A percentile compares a stretch with the other conserved stretches of the same genome.
Conservation (phyloP, 768 basidiomycete species). For the Nidularia pulvinata region DNA sequence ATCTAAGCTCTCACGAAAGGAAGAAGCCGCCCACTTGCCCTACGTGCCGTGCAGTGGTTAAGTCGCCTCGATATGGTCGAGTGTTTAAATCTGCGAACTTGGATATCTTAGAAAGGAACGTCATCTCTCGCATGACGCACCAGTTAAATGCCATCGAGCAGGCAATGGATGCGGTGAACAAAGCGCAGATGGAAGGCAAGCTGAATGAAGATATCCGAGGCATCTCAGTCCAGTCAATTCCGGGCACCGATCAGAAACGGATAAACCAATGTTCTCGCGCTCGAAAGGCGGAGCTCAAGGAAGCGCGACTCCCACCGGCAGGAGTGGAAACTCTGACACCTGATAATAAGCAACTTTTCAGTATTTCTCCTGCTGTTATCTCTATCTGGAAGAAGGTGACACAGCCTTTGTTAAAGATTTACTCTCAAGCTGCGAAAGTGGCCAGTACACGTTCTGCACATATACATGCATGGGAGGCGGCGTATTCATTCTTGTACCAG, state of each 20-base stretch:
- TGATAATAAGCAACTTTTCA: constrained; percentile 10
- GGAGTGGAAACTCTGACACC: constrained; percentile 6
- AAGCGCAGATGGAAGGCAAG: constrained; percentile 13
- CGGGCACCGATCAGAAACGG: background rate
- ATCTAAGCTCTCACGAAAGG: constrained; percentile 22
- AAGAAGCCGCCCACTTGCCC: constrained; percentile 57
- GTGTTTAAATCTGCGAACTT: constrained; percentile 61
- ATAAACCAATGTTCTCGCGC: background rate
- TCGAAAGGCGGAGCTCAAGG: constrained; percentile 3
- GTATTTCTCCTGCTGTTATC: constrained; percentile 24
- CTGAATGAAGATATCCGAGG: no score
- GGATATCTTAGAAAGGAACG: constrained; percentile 66
- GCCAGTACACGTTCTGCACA: constrained; percentile 54
- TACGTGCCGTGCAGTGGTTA: constrained; percentile 58
- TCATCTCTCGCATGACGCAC: constrained; percentile 49
- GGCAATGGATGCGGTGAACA: constrained; percentile 22
- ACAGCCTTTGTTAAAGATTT: constrained; percentile 30
- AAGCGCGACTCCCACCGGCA: constrained; percentile 7
- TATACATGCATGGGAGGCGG: constrained; percentile 58
- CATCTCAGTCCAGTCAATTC: background rate
- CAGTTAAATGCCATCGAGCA: constrained; percentile 29
- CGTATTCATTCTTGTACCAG: constrained; percentile 49
- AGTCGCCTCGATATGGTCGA: constrained; percentile 59
- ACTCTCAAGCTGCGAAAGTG: constrained; percentile 35
- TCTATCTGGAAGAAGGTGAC: constrained; percentile 37